Percentiles rank a stretch among this genome's conserved stretches.
These are phyloP conservation scores for Acidomyces sp. DNA, from an alignment of 495 filamentous ascomycete genomes.

Conservation along the genomic window DNA sequence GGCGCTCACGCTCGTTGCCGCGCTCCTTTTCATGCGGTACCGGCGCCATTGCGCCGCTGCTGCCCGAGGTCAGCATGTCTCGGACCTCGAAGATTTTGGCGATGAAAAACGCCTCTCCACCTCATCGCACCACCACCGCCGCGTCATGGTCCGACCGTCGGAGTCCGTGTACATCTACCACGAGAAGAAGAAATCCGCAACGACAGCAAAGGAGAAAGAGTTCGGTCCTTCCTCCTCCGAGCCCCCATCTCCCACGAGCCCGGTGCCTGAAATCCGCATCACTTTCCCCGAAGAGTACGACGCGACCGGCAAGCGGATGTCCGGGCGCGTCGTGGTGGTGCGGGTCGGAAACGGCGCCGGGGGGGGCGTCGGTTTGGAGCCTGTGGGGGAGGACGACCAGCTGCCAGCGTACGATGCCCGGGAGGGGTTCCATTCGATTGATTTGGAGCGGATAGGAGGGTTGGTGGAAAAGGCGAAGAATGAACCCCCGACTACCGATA, in stretches of 20 bases:
- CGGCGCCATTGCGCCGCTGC: constrained; percentile 38
- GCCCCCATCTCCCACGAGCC: constrained; percentile 64
- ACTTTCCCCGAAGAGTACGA: constrained; percentile 96
- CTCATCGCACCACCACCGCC: constrained; percentile 41
- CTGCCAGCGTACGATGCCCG: constrained; percentile 72
- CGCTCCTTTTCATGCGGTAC: constrained; percentile 58
- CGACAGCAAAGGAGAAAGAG: constrained; percentile 54
- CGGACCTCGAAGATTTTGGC: constrained; percentile 43
- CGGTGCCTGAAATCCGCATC: constrained; percentile 89
- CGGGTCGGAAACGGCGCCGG: constrained; percentile 74
- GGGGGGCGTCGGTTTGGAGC: constrained; percentile 86
- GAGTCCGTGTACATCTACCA: constrained; percentile 62
- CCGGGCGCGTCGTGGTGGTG: constrained; percentile 82
- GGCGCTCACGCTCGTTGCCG: constrained; percentile 49
- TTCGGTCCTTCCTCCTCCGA: constrained; percentile 61
- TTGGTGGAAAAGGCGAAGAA: constrained; percentile 66
- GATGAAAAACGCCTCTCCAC: constrained; percentile 34
- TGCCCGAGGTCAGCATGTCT: too few relatives aligned
- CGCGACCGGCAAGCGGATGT: constrained; percentile 62
- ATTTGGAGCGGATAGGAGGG: constrained; percentile 88
- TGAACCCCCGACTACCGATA: too few relatives aligned
- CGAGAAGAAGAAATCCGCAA: constrained; percentile 58
- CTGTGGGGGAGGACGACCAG: constrained; percentile 51
- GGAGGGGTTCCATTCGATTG: constrained; percentile 75
- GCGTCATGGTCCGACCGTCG: constrained; percentile 47